Conservation (phyloP, 768 basidiomycete species). For the Tylopilus subfusipes region DNA sequence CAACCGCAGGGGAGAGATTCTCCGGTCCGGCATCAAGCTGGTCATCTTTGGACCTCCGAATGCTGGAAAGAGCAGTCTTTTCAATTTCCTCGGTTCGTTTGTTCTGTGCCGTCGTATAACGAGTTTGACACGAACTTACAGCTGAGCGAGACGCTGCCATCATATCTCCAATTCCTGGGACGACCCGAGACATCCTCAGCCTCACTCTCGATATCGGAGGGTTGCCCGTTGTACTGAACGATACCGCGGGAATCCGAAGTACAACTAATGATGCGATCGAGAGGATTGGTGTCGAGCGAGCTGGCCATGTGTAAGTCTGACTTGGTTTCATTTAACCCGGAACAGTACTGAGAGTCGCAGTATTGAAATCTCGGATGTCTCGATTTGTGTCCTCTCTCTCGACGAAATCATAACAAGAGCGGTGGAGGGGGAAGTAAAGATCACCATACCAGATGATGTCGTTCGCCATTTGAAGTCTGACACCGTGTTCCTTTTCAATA, state of each 20-base stretch:
- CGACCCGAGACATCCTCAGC: slow-evolving; percentile 84
- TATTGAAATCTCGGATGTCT: slow-evolving; percentile 62
- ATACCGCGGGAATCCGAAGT: slow-evolving; percentile 80
- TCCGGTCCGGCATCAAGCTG: slow-evolving; percentile 76
- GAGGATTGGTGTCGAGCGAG: slow-evolving; percentile 75
- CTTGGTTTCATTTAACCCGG: not conserved
- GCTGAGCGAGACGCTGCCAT: slow-evolving; percentile 88
- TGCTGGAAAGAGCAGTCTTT: slow-evolving; percentile 86
- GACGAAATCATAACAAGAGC: slow-evolving; percentile 37
- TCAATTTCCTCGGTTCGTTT: slow-evolving; percentile 73
- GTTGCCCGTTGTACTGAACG: slow-evolving; percentile 72
- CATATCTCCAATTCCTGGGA: slow-evolving; percentile 83
- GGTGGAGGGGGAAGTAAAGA: not conserved
- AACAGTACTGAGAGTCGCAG: slow-evolving; percentile 36
- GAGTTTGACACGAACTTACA: slow-evolving; percentile 26
- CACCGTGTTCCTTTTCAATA: slow-evolving; percentile 78
- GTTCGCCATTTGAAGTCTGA: slow-evolving; percentile 45
- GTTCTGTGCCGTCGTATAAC: not conserved
- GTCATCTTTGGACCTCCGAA: slow-evolving; percentile 93
- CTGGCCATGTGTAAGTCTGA: slow-evolving; percentile 56
- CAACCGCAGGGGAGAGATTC: slow-evolving; percentile 74
- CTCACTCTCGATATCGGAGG: slow-evolving; percentile 87
- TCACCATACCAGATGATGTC: slow-evolving; percentile 46
- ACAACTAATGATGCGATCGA: slow-evolving; percentile 69
- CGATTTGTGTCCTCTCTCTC: slow-evolving; percentile 79